Evolutionary conservation across 805 yeast species (phyloP), one percentile per base, ranked within the genome.

Genomic region (Starmera caribaea): DNA sequence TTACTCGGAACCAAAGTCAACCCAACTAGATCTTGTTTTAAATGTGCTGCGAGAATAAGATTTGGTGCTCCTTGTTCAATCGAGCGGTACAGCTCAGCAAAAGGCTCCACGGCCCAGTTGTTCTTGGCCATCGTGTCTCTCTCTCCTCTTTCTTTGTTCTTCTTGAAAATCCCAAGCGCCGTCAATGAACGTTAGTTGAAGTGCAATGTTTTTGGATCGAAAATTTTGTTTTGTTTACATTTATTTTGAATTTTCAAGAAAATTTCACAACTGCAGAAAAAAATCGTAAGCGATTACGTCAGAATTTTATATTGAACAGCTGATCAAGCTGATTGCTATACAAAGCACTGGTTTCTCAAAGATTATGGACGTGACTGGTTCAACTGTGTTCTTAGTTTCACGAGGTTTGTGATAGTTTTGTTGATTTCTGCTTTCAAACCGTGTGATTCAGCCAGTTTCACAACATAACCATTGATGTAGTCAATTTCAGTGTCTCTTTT

Each of bases 381-480:
- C n/a, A 59, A 30, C 1, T 45, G 51, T 10, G 50, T 32, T 49
- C 67, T 59, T 28, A 65, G 41, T 17, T 58, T 62, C 5, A 64
- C 66, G 13, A 66, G 44, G 32, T 58, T 54, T 9, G 48, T 44
- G 9, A 65, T 50, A 1, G 67, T 55, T 34, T 47, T 48, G 45
- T 65, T 65, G 21, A 57, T 55, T 27, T 58, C 48, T 1, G 59
- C 57, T 3, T 42, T 51, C 35, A 62, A 30, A 0, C 68, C 64
- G 36, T 68, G 59, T 42, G 63, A 61, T 27, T 58, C 48, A 1
- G 85, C 95, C 38, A 77, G 59, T 7, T 52, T 55, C 2, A 73
- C 79, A 11, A 89, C 68, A 52, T 77, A 86, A 1, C 97, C 97
- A 55, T 89, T 92, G 43, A 90, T 79, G 55, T 73, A 82, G 44